Conservation (phyloP, 2,329 filamentous ascomycete genomes). For the Trichoderma atrobrunneum region DNA sequence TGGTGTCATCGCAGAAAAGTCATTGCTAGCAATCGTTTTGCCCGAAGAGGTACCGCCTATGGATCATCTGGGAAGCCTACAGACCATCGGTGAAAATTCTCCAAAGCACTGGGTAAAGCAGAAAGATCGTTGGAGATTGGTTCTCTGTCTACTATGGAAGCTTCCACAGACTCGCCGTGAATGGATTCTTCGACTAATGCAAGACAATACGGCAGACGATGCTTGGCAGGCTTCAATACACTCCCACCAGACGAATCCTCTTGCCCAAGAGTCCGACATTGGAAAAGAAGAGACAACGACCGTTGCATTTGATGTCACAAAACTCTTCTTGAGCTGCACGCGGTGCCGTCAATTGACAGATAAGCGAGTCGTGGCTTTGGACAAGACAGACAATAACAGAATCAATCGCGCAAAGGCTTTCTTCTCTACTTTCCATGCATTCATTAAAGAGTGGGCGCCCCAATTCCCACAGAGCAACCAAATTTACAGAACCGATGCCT, state of each 20-base stretch:
- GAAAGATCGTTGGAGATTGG: conserved; percentile 31
- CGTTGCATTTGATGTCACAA: conserved; percentile 31
- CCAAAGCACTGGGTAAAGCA: conserved; percentile 28
- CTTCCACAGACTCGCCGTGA: conserved; percentile 31
- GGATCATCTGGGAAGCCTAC: conserved; percentile 24
- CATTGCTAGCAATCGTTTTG: neutral
- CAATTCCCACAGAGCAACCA: conserved; percentile 34
- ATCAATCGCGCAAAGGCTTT: conserved; percentile 18
- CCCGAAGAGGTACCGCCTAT: conserved; percentile 22
- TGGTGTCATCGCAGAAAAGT: neutral
- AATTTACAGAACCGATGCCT: conserved; percentile 30
- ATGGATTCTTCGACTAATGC: conserved; percentile 27
- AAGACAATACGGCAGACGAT: conserved; percentile 20
- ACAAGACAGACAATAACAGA: conserved; percentile 23
- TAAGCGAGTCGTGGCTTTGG: conserved; percentile 23
- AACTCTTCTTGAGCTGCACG: conserved; percentile 32
- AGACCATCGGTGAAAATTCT: conserved; percentile 23
- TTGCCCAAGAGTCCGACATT: neutral
- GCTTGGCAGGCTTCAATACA: conserved; percentile 22
- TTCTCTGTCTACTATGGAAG: conserved; percentile 32
- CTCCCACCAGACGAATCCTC: neutral
- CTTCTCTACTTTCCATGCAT: conserved; percentile 28
- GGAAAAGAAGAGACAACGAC: conserved; percentile 18
- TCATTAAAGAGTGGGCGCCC: conserved; percentile 28
- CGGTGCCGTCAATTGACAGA: conserved; percentile 27